Evolutionary conservation across 768 basidiomycete genomes (phyloP).

Genomic region (Sporobolomyces pararoseus): DNA sequence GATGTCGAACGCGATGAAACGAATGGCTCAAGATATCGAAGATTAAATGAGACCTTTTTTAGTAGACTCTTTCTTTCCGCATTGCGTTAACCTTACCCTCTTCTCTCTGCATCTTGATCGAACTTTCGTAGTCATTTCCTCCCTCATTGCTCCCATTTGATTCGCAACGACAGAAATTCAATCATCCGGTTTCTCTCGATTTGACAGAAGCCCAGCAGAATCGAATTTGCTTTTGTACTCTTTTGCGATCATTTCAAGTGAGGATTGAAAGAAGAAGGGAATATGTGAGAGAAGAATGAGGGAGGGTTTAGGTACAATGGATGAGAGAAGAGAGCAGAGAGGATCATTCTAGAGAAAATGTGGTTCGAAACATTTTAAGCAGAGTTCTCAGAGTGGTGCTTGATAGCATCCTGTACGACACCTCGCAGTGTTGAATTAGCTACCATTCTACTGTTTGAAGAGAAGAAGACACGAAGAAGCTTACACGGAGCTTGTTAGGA

Average conservation of each 20-base stretch:
- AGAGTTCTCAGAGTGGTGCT: constrained; percentile 28
- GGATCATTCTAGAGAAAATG: not conserved
- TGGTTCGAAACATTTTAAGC: not conserved
- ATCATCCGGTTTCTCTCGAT: not conserved
- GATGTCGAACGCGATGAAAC: constrained; percentile 26
- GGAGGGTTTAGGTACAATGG: not conserved
- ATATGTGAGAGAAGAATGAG: not conserved
- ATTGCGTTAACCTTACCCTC: no score
- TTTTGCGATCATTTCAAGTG: no score
- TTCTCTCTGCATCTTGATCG: no score
- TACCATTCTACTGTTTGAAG: no score
- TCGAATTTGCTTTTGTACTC: no score
- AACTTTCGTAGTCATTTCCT: no score
- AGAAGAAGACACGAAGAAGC: not conserved
- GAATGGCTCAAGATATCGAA: constrained; percentile 16
- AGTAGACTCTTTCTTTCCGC: no score
- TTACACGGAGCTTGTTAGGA: constrained; percentile 42
- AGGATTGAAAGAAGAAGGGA: not conserved
- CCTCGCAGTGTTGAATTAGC: no score
- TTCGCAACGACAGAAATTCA: no score
- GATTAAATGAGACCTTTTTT: no score
- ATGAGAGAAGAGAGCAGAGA: not conserved
- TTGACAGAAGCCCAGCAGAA: no score
- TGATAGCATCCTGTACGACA: constrained; percentile 27
- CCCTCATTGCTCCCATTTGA: no score